Evolutionary conservation across 2,329 filamentous ascomycete genomes (phyloP), one percentile per base, ranked within the genome.

Genomic region (Fusarium sublunatum): DNA sequence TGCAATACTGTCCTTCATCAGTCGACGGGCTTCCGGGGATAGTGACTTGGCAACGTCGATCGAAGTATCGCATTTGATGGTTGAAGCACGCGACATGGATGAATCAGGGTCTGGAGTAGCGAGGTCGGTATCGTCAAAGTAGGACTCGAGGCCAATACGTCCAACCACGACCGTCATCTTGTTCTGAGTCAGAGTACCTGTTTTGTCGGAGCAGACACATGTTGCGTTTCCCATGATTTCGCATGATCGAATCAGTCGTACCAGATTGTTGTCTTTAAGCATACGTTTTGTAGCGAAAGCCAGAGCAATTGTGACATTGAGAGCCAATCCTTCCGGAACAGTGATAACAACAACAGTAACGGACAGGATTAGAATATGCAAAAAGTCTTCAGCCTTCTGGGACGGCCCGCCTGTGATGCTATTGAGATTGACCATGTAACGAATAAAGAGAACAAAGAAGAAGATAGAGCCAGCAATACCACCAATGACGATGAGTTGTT

Each of bases 141-240:
- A 71, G 11, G 70, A 69, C 8, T 75, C 72, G 5, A 74, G 57
- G 4, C 86, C 84, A 29, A 87, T 65, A 9, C 83, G 83, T 7
- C 85, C 86, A 32, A 81, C 80, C 13, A 88, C 85, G 4, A 86
- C 82, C 4, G 79, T 84, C 86, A 88, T 88, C 64, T 84, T 83
- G 63, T 88, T 88, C 62, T 87, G 82, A 0, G 86, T 89, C 22
- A 89, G 76, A 1, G 87, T 89, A 5, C 87, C 87, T 0, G 86
- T 89, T 72, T 89, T 89, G 67, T 89, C 87, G 1, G 86, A 88
- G 70, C 86, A 88, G 44, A 89, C 82, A 7, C 82, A 86, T 0
- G 86, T 88, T 8, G 85, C 85, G 65, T 87, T 88, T 7, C 86
- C 86, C 86, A 88, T 88, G 6, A 84, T 86, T 65, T 88, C 86